Percentiles rank a stretch among this genome's conserved stretches.
Evolutionary conservation across 805 yeast species (phyloP).

Genomic region (Candida namnaoensis): DNA sequence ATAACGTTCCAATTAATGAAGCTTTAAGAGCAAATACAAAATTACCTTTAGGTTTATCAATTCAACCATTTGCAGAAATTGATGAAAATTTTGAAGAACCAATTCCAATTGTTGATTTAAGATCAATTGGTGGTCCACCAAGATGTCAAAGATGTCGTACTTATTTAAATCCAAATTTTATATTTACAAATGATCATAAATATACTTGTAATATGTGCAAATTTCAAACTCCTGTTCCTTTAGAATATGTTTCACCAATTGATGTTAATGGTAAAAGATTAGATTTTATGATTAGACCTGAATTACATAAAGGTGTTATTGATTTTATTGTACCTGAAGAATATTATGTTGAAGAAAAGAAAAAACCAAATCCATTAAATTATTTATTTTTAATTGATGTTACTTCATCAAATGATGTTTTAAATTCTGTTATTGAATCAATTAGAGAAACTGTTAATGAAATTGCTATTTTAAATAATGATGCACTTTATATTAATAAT

Average conservation of each 20-base stretch:
- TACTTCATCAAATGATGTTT: slow-evolving; percentile 51
- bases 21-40: slow-evolving; percentile 58
- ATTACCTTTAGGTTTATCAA: slow-evolving; percentile 73
- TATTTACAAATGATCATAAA: slow-evolving; percentile 44
- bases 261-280: slow-evolving; percentile 54
- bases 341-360: slow-evolving; percentile 45
- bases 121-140: slow-evolving; percentile 56
- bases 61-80: slow-evolving; percentile 70
- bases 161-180: slow-evolving; percentile 80
- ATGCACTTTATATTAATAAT: slow-evolving; percentile 12
- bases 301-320: slow-evolving; percentile 73
- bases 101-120: slow-evolving; percentile 63
- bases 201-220: slow-evolving; percentile 86
- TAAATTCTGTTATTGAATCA: slow-evolving; percentile 60
- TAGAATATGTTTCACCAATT: slow-evolving; percentile 55
- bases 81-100: slow-evolving; percentile 30
- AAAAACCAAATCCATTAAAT: slow-evolving; percentile 41
- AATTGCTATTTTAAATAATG: slow-evolving; percentile 19
- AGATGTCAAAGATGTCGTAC: slow-evolving; percentile 91
- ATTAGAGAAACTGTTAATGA: slow-evolving; percentile 44
- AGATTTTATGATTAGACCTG: slow-evolving; percentile 63
- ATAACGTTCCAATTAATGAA: slow-evolving; percentile 72
- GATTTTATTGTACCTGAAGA: slow-evolving; percentile 73
- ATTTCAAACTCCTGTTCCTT: slow-evolving; percentile 61
- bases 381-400: slow-evolving; percentile 73